Percentiles rank a stretch among this genome's conserved stretches.
Evolutionary conservation across 2,329 filamentous ascomycete genomes (phyloP).

Genomic region (Penicillium sclerotigenum): DNA sequence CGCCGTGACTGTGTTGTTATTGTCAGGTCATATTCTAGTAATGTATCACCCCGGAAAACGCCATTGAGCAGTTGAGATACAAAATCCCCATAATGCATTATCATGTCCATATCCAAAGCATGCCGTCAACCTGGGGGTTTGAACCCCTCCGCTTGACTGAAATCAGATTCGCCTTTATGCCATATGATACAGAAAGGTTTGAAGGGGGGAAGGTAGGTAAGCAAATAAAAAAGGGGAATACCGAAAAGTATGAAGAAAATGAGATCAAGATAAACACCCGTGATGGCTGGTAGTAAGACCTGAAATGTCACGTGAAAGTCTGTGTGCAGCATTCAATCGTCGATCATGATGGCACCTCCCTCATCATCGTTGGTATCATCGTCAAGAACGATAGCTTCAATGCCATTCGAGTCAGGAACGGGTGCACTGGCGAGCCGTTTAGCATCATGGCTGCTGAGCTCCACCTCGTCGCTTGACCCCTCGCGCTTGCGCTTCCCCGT

Average conservation of each 20-base stretch:
- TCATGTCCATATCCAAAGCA: neutral
- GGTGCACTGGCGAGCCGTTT: slow-evolving; percentile 38
- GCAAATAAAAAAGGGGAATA: neutral
- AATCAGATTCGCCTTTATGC: slow-evolving; percentile 10
- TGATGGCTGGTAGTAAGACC: neutral
- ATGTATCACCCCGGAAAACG: neutral
- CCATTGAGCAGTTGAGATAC: neutral
- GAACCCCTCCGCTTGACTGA: neutral
- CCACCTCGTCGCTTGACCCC: slow-evolving; percentile 41
- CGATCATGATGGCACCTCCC: slow-evolving; percentile 65
- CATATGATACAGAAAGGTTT: slow-evolving; percentile 16
- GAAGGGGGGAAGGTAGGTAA: neutral
- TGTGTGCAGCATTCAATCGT: slow-evolving; percentile 47
- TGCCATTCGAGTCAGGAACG: slow-evolving; percentile 42
- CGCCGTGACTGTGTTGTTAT: neutral
- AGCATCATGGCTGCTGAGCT: slow-evolving; percentile 35
- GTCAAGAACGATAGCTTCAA: slow-evolving; percentile 43
- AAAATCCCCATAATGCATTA: neutral
- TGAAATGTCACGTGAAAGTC: neutral
- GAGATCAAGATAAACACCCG: neutral
- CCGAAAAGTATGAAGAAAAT: slow-evolving; percentile 5
- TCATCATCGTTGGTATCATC: slow-evolving; percentile 39
- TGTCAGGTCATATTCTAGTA: neutral
- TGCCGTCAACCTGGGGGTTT: neutral
- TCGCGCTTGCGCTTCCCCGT: slow-evolving; percentile 46